These are phyloP conservation scores for Paramecium primaurelia DNA, from an alignment of 73 alveolate genomes.

Conservation along the genomic window DNA sequence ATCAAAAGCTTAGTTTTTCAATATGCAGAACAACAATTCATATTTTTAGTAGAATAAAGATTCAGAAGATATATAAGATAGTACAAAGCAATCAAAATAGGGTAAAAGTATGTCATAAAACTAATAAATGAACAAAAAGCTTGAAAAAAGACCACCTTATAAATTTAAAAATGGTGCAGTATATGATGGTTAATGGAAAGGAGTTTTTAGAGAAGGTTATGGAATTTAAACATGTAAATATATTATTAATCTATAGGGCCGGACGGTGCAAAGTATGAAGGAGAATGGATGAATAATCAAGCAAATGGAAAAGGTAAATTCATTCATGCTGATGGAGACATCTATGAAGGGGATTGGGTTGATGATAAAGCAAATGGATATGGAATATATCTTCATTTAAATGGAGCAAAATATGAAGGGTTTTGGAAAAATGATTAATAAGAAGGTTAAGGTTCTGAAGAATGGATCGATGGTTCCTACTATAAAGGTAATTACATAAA, in stretches of 20 bases:
- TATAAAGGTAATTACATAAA: slow-evolving; percentile 71
- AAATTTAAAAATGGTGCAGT: not conserved
- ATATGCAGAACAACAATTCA: not conserved
- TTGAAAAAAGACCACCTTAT: not conserved
- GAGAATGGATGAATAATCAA: not conserved
- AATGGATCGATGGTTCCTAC: slow-evolving; percentile 76
- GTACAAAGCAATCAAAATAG: not conserved
- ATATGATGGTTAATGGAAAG: slow-evolving; percentile 32
- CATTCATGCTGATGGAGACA: slow-evolving; percentile 49
- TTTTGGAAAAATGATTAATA: slow-evolving; percentile 64
- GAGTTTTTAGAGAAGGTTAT: not conserved
- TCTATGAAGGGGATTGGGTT: slow-evolving; percentile 35
- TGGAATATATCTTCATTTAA: not conserved
- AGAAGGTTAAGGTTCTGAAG: slow-evolving; percentile 72
- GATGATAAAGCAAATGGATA: slow-evolving; percentile 48
- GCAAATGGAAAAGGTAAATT: slow-evolving; percentile 49
- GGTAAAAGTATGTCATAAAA: not conserved
- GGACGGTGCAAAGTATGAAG: slow-evolving; percentile 33
- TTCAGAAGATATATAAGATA: not conserved
- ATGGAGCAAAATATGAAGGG: slow-evolving; percentile 66
- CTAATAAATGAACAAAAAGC: not conserved
- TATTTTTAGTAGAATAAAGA: not conserved
- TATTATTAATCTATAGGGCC: not conserved
- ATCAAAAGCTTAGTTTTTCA: not conserved
- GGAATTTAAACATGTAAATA: not conserved